phyloP scores from a whole-genome alignment of 805 yeast genomes.

The Saccharomyces mikatae region DNA sequence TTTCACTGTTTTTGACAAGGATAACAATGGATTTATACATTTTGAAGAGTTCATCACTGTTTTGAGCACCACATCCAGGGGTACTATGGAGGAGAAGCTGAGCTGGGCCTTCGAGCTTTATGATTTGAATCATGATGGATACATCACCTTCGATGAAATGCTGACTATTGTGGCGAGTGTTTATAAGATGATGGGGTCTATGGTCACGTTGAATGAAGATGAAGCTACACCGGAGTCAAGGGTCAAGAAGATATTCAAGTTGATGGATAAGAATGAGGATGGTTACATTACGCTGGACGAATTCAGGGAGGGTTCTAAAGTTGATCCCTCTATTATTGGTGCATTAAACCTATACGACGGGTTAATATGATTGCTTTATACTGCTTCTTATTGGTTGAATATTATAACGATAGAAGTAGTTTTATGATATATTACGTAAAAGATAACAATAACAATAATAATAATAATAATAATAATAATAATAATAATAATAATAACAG shows the following conservation, averaged over 20 bases:
- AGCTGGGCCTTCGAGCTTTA: slow-evolving; percentile 86
- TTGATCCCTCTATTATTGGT: slow-evolving; percentile 66
- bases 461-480: background rate
- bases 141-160: slow-evolving; percentile 69
- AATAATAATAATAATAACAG: background rate
- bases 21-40: slow-evolving; percentile 71
- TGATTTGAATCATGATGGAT: slow-evolving; percentile 75
- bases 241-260: slow-evolving; percentile 68
- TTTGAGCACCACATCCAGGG: slow-evolving; percentile 78
- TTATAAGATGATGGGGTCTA: slow-evolving; percentile 90
- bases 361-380: slow-evolving; percentile 40
- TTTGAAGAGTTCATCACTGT: slow-evolving; percentile 90
- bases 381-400: background rate
- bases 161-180: slow-evolving; percentile 71
- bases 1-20: slow-evolving; percentile 82
- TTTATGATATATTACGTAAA: background rate
- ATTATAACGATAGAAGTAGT: background rate
- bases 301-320: slow-evolving; percentile 70
- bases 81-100: slow-evolving; percentile 73
- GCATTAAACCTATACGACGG: slow-evolving; percentile 80
- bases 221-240: slow-evolving; percentile 88
- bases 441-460: background rate
- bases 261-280: slow-evolving; percentile 63
- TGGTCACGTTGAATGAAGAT: slow-evolving; percentile 82
- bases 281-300: slow-evolving; percentile 73